Percentiles rank a stretch among this genome's conserved stretches.
These are phyloP conservation scores for Hemileia vastatrix DNA, from an alignment of 1,284 basidiomycete species.

Conservation along the genomic window DNA sequence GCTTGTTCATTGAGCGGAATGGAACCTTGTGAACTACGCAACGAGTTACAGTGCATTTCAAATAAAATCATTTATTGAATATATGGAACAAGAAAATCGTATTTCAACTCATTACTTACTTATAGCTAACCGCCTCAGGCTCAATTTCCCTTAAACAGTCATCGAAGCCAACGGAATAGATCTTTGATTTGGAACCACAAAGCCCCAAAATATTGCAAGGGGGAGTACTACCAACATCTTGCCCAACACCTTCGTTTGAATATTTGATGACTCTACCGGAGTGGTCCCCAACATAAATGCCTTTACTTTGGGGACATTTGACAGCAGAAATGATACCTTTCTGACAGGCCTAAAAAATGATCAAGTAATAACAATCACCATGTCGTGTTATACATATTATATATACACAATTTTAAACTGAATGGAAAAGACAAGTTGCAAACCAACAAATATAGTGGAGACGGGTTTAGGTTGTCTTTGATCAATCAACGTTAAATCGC, in stretches of 20 bases:
- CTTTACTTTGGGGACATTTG: conserved; percentile 10
- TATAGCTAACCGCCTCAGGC: conserved; percentile 37
- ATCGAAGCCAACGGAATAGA: conserved; percentile 68
- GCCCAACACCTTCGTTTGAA: conserved; percentile 46
- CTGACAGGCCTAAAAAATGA: conserved; percentile 7
- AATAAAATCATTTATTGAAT: no score
- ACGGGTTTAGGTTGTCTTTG: conserved; percentile 52
- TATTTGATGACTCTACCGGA: conserved; percentile 62
- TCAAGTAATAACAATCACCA: no score
- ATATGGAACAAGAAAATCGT: no score
- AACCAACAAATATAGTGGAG: conserved; percentile 21
- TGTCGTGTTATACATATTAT: no score
- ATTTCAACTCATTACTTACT: no score
- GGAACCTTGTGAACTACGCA: conserved; percentile 20
- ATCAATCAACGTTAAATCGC: conserved; percentile 76
- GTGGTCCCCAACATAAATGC: conserved; percentile 59
- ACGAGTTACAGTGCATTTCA: no score
- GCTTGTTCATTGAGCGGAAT: conserved; percentile 57
- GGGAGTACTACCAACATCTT: conserved; percentile 32
- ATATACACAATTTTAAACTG: neutral
- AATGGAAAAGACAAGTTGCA: neutral
- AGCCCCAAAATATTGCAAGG: conserved; percentile 10
- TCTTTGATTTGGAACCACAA: conserved; percentile 35
- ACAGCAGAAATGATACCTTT: conserved; percentile 19
- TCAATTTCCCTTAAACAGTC: conserved; percentile 63